Evolutionary conservation across 2,329 filamentous ascomycete species (phyloP).

Genomic region (Scedosporium dehoogii): DNA sequence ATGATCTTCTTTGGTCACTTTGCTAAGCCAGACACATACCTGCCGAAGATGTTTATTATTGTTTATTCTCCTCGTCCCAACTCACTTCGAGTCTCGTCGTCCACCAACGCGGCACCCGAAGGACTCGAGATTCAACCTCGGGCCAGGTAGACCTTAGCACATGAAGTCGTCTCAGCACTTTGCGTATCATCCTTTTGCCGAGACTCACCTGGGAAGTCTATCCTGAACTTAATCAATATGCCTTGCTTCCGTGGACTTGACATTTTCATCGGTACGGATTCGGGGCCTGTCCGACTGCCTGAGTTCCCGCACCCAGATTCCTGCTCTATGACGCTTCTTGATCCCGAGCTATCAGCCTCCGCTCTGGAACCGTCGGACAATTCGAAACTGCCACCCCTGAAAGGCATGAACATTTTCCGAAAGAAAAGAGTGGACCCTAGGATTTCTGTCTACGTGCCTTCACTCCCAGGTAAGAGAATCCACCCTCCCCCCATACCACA

Average conservation of each 20-base stretch:
- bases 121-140: background rate
- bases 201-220: background rate
- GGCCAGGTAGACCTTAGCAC: background rate
- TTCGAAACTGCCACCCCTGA: background rate
- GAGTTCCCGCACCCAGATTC: constrained; percentile 47
- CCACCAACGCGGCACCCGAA: too few species aligned
- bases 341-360: constrained; percentile 7
- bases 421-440: constrained; percentile 25
- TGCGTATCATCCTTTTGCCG: too few species aligned
- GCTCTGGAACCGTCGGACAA: background rate
- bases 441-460: constrained; percentile 47
- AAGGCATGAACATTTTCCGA: constrained; percentile 12
- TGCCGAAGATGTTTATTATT: too few species aligned
- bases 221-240: constrained; percentile 22
- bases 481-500: background rate
- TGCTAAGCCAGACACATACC: too few species aligned
- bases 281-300: constrained; percentile 27
- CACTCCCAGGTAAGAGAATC: constrained; percentile 33
- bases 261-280: constrained; percentile 29
- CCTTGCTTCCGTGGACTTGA: constrained; percentile 39
- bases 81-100: background rate
- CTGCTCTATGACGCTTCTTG: constrained; percentile 28
- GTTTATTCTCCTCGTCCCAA: background rate
- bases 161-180: too few species aligned
- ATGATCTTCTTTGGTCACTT: too few species aligned